Evolutionary conservation across 495 filamentous ascomycete species (phyloP), one percentile per base, ranked within the genome.

Genomic region (Penicillium herquei): DNA sequence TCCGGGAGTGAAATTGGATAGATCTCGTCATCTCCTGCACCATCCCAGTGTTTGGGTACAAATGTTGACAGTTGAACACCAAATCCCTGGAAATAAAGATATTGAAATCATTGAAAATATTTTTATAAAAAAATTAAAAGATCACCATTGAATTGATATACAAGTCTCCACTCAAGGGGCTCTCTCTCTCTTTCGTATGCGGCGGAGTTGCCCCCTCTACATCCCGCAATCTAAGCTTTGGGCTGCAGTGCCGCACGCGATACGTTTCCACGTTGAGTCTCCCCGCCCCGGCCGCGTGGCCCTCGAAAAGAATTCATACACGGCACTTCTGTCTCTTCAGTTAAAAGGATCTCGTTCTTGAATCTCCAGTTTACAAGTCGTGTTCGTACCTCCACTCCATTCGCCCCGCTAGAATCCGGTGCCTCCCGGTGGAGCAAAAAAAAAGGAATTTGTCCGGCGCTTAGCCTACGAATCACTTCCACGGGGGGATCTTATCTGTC

Each of bases 191-290:
- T 26, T 26, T 44, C 42, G 42, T 46, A 46, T 14, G 26, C 13
- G 32, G 33, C 46, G 46, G 46, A 37, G 31, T 34, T 47, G 46
- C 14, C 30, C 21, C 6, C 9, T 13, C 34, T 13, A 7, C 32
- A 26, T 14, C 18, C 45, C 45, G 31, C 14, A 48, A 31, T 26
- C 26, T 47, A 56, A 50, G 54, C 54, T 50, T 44, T 33, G 41
- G 41, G 17, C 26, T 46, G 43, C 43, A 30, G 43, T 46, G 52
- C 42, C 42, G 56, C 58, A 61, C 58, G 58, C 58, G 58, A 56
- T 49, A 11, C 40, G 16, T 54, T 61, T 56, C 58, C 58, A 54
- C 50, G 58, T 61, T 61, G 39, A 47, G 50, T 52, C 45, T 46
- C 51, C 41, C 54, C 51, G 13, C 41, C 51, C 32, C n/a, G 45